Conservation (phyloP, 345 rosid genomes). For the Rubroshorea leprosula region DNA sequence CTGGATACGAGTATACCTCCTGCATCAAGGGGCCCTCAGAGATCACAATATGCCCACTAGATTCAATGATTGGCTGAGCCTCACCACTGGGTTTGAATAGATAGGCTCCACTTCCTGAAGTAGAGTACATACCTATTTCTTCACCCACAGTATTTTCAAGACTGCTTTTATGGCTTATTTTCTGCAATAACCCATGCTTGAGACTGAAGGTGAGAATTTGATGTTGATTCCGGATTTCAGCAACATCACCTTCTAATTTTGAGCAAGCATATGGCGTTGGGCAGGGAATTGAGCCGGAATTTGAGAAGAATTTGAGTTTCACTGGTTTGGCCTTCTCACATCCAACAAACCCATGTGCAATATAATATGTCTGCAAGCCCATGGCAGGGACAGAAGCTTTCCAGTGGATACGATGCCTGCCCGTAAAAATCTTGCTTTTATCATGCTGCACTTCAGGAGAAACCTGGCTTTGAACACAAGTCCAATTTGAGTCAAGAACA, state of each 20-base stretch:
- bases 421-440: constrained; percentile 56
- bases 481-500: constrained; percentile 83
- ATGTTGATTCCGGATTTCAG: constrained; percentile 58
- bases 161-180: constrained; percentile 45
- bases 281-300: constrained; percentile 47
- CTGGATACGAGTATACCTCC: constrained; percentile 81
- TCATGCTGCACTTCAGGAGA: constrained; percentile 93
- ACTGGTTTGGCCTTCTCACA: constrained; percentile 78
- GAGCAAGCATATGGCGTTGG: constrained; percentile 74
- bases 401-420: constrained; percentile 86
- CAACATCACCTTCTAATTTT: constrained; percentile 46
- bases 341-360: constrained; percentile 69
- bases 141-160: constrained; percentile 47
- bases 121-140: constrained; percentile 74
- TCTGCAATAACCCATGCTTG: constrained; percentile 62
- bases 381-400: constrained; percentile 84
- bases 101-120: constrained; percentile 73
- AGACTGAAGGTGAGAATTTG: constrained; percentile 68
- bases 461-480: constrained; percentile 82
- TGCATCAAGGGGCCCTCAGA: constrained; percentile 76
- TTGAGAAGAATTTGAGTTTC: constrained; percentile 49
- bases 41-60: constrained; percentile 56
- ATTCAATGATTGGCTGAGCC: constrained; percentile 55
- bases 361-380: constrained; percentile 84
- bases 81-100: constrained; percentile 75